phyloP scores from a whole-genome alignment of 129 eudicot genomes.

The Escallonia rubra region DNA sequence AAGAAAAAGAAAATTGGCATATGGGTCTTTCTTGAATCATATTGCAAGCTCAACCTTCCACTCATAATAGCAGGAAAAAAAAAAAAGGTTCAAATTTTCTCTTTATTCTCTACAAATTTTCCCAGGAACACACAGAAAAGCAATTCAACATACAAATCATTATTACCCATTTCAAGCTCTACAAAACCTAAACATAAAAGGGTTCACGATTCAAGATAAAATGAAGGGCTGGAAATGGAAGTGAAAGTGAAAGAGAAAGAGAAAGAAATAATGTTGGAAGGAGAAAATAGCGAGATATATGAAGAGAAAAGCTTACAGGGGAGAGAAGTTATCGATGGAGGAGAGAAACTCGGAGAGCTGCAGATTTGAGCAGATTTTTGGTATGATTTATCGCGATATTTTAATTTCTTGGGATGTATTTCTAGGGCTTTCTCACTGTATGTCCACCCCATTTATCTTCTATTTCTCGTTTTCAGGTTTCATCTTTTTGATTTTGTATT shows the following conservation, averaged over 20 bases:
- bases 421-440: not conserved
- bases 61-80: not conserved
- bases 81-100: not conserved
- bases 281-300: conserved; percentile 38
- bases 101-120: not conserved
- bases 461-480: conserved; percentile 5
- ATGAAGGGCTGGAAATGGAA: not conserved
- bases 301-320: conserved; percentile 28
- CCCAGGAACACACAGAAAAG: not conserved
- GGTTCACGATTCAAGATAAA: not conserved
- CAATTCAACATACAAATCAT: not conserved
- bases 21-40: too few relatives aligned
- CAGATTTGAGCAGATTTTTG: conserved; percentile 22
- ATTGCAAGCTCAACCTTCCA: too few relatives aligned
- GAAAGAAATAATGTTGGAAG: conserved; percentile 6
- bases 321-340: conserved; percentile 8
- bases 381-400: conserved; percentile 29
- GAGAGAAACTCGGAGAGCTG: conserved; percentile 19
- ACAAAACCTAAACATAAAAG: not conserved
- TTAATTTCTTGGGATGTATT: not conserved
- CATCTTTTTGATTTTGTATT: too few relatives aligned
- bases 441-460: not conserved
- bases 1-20: too few relatives aligned
- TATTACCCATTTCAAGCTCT: conserved; percentile 14
- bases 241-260: conserved; percentile 2